A percentile compares a stretch with the other conserved stretches of the same genome.
phyloP scores from a whole-genome alignment of 768 basidiomycete species.

The Dentipellis fragilis region DNA sequence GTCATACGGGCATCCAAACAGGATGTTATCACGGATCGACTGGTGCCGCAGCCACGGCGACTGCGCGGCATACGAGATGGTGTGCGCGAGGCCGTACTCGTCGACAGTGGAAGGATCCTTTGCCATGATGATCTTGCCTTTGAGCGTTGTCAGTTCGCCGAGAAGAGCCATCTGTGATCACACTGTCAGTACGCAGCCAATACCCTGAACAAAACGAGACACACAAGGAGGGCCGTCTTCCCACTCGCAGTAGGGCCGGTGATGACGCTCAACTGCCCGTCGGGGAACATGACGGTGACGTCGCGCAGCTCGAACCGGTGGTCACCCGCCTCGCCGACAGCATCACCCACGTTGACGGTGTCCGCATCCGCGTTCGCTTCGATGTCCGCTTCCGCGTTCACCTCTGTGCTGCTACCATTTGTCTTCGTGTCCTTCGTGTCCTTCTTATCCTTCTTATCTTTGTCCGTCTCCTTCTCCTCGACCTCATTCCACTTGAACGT shows the following conservation, averaged over 20 bases:
- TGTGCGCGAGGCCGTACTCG: conserved; percentile 46
- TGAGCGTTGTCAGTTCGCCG: conserved; percentile 58
- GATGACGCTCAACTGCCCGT: conserved; percentile 58
- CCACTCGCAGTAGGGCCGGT: conserved; percentile 77
- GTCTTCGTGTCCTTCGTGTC: neutral
- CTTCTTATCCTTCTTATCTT: conserved; percentile 16
- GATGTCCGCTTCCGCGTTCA: conserved; percentile 3
- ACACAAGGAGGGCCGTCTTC: conserved; percentile 68
- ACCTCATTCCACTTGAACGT: conserved; percentile 49
- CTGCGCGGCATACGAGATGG: conserved; percentile 39
- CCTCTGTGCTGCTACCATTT: neutral
- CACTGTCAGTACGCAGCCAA: neutral
- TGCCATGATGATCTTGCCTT: conserved; percentile 50
- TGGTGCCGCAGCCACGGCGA: conserved; percentile 34
- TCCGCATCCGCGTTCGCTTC: conserved; percentile 16
- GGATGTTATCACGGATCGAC: conserved; percentile 51
- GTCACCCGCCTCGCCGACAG: conserved; percentile 20
- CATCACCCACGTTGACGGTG: conserved; percentile 7
- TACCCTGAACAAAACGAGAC: neutral
- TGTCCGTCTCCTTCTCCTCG: conserved; percentile 23
- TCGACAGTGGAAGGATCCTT: conserved; percentile 56
- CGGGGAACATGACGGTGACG: conserved; percentile 60
- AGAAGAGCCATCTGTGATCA: conserved; percentile 49
- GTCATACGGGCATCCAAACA: conserved; percentile 47
- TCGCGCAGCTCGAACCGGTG: conserved; percentile 59